Base-by-base conservation (phyloP, 1,139 yeast species). In the Hyphopichia fennica region DNA sequence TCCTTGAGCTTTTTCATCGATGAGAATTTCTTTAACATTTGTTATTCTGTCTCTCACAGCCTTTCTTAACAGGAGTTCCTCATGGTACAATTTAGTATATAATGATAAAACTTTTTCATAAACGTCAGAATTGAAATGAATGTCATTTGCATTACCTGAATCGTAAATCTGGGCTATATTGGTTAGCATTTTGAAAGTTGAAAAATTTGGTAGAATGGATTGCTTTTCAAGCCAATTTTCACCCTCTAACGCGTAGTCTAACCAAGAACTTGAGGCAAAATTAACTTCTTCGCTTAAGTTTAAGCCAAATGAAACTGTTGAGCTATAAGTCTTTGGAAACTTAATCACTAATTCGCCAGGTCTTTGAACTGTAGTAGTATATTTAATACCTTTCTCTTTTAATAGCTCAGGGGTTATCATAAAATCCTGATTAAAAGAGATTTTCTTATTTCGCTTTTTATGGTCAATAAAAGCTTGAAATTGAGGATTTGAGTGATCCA, bases 261-360 rank as follows among this genome's bases (percentile, higher is more conserved):
- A 53, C 90, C 90, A 84, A n/a, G 66, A 58, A n/a, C 58, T 54
- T 0, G 84, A 71, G 1, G 86, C 84, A 58, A 83, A 75, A 44
- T 75, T 72, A 2, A 76, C 78, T 37, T 73, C 72, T 57, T 84
- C 87, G 40, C 77, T 71, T 10, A 82, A 62, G 41, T 72, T 73
- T 38, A 79, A 69, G 0, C 88, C 89, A 25, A 78, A 58, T 0
- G 84, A 78, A 3, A 81, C 54, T 3, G 63, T 62, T 10, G 80
- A 60, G 0, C 81, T 65, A 53, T 78, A 82, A 1, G 79, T 57
- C 43, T 72, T 70, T 0, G 90, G 89, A 45, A 65, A 81, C 43
- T 75, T 80, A 40, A 84, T 62, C 4, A 84, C 62, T 45, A 72
- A 70, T 37, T 84, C 86, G 0, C 88, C 87, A 0, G 84, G 81